Conservation (phyloP, 495 filamentous ascomycete species). For the Lepraria neglecta region DNA sequence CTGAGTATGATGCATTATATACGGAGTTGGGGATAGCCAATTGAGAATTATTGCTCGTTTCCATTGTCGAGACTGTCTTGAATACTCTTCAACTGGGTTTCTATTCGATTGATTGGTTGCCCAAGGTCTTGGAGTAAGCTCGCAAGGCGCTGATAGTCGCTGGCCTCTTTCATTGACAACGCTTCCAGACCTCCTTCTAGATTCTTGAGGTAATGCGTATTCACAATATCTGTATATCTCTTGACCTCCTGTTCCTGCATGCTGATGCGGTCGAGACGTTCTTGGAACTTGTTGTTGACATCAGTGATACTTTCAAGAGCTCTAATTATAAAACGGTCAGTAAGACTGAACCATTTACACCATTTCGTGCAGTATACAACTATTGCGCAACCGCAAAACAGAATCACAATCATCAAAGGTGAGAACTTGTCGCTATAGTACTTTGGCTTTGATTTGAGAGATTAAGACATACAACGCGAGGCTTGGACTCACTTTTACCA, state of each 20-base stretch:
- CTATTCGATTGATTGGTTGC: slow-evolving; percentile 14
- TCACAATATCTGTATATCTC: not conserved
- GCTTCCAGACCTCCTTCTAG: not conserved
- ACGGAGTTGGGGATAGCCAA: slow-evolving; percentile 18
- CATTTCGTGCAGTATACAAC: too few relatives aligned
- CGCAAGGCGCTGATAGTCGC: not conserved
- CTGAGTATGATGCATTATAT: slow-evolving; percentile 16
- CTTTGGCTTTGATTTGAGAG: too few relatives aligned
- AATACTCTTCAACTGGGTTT: not conserved
- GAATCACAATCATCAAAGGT: too few relatives aligned
- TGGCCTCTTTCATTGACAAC: not conserved
- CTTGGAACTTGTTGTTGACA: not conserved
- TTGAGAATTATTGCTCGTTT: not conserved
- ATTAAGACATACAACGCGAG: not conserved
- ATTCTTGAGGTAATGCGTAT: not conserved
- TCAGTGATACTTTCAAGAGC: not conserved
- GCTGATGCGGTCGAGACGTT: not conserved
- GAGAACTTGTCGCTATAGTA: too few relatives aligned
- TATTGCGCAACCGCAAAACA: too few relatives aligned
- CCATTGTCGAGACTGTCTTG: not conserved
- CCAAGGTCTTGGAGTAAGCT: slow-evolving; percentile 12
- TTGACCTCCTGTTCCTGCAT: not conserved
- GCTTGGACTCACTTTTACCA: not conserved
- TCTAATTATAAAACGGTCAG: not conserved
- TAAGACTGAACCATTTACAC: too few relatives aligned